Base-by-base conservation (phyloP, 768 basidiomycete genomes). In the Lentinula boryana region DNA sequence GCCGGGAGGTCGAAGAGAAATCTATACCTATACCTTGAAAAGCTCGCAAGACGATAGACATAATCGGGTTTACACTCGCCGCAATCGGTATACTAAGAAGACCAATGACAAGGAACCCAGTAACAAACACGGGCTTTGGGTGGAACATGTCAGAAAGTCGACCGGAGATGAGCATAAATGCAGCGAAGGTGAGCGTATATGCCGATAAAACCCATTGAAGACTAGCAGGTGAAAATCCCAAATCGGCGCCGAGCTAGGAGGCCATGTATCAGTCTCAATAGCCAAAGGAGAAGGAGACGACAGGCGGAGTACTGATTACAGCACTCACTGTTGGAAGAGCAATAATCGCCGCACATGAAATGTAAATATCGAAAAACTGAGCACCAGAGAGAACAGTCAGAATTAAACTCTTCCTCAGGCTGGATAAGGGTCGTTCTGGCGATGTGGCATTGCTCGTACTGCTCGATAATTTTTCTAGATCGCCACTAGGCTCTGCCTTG, bases 191-290 rank as follows among this genome's bases (percentile, higher is more conserved):
- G 27, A 64, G 32, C 16, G 64, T 60, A 52, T 64, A 63, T 46
- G 52, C 62, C 0, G 82, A 76, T 66, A 81, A 82, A 58, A 67
- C 55, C 60, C 56, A 62, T 48, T 62, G 54, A 10, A 56, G 40
- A 12, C 36, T 5, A 21, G 55, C 31, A 15, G 32, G 23, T 5
- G 33, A n/a, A 44, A 55, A 54, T 7, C 40, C 27, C 15, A 68
- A 63, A 81, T 81, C 33, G 76, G 78, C 15, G 71, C 80, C 56
- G 10, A 74, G 74, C 35, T 79, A 27, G 62, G 4, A 78, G 78
- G 3, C 80, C 66, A 10, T 60, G 58, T 38, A 65, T 48, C 6
- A 23, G 7, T 23, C 54, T 40, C 77, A 64, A 61, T 18, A 77
- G 61, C 31, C 1, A 15, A 27, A 23, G 41, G 43, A 27, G 6